phyloP scores from a whole-genome alignment of 2,329 filamentous ascomycete genomes.

The Dothideomycetidae sp. region DNA sequence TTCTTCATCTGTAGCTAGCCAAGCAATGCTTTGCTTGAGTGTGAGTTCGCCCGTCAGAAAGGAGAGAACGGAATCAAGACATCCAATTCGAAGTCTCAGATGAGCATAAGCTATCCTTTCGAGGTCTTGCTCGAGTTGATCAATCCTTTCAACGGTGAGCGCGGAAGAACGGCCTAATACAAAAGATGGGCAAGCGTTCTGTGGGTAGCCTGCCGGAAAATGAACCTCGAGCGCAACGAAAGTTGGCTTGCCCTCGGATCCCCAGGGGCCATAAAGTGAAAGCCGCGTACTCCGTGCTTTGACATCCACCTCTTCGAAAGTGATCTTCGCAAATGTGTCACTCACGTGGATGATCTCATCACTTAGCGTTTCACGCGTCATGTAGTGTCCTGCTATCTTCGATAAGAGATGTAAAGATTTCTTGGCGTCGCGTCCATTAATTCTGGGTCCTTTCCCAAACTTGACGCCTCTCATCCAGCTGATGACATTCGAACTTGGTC shows the following conservation, averaged over 20 bases:
- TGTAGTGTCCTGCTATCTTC: conserved; percentile 8
- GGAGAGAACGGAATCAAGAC: conserved; percentile 46
- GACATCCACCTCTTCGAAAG: conserved; percentile 45
- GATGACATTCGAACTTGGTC: conserved; percentile 40
- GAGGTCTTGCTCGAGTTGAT: conserved; percentile 37
- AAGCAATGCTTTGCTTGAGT: conserved; percentile 41
- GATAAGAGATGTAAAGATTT: conserved; percentile 9
- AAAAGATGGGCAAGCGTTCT: conserved; percentile 35
- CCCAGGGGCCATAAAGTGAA: conserved; percentile 48
- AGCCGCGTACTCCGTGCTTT: conserved; percentile 39
- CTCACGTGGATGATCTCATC: conserved; percentile 49
- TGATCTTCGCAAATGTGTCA: conserved; percentile 45
- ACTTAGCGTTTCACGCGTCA: conserved; percentile 36
- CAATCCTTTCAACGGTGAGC: conserved; percentile 35
- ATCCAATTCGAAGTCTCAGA: conserved; percentile 38
- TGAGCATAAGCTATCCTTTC: conserved; percentile 42
- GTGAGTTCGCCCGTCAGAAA: conserved; percentile 46
- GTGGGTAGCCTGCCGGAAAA: conserved; percentile 45
- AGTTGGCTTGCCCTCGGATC: conserved; percentile 34
- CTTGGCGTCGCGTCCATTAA: conserved; percentile 6
- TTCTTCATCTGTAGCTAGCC: conserved; percentile 46
- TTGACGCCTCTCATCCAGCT: conserved; percentile 53
- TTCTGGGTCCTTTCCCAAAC: conserved; percentile 31
- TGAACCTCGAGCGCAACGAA: conserved; percentile 44
- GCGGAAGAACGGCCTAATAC: conserved; percentile 43